Percentiles rank a stretch among this genome's conserved stretches.
phyloP scores from a whole-genome alignment of 495 filamentous ascomycete species.

The Penicillium bovifimosum region DNA sequence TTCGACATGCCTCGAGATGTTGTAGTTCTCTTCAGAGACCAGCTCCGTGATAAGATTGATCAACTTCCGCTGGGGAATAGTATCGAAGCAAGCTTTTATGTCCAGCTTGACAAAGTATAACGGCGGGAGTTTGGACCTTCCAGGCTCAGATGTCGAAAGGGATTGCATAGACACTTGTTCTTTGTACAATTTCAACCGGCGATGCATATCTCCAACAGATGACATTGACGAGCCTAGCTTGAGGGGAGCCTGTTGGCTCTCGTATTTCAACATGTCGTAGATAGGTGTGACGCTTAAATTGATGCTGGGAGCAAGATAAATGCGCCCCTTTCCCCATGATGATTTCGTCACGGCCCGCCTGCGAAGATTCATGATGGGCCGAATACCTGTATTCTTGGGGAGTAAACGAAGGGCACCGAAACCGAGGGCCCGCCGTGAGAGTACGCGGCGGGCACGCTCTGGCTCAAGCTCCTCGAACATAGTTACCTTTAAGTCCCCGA shows the following conservation, averaged over 20 bases:
- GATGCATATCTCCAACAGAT: slow-evolving; percentile 76
- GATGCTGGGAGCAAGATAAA: slow-evolving; percentile 63
- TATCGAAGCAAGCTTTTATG: slow-evolving; percentile 89
- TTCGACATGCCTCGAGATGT: slow-evolving; percentile 68
- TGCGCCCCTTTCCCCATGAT: slow-evolving; percentile 36
- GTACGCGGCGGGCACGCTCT: slow-evolving; percentile 49
- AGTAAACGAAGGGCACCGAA: slow-evolving; percentile 76
- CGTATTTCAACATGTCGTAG: slow-evolving; percentile 69
- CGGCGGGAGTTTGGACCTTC: slow-evolving; percentile 9
- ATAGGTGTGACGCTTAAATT: slow-evolving; percentile 75
- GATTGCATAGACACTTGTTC: slow-evolving; percentile 13
- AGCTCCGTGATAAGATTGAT: slow-evolving; percentile 60
- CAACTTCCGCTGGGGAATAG: slow-evolving; percentile 78
- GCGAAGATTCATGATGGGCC: slow-evolving; percentile 83
- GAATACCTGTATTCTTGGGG: slow-evolving; percentile 64
- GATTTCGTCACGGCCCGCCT: slow-evolving; percentile 48
- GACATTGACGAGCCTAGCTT: slow-evolving; percentile 70
- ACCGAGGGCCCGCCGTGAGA: slow-evolving; percentile 60
- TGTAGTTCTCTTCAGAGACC: slow-evolving; percentile 60
- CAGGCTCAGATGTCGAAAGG: neutral
- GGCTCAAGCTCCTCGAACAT: slow-evolving; percentile 78
- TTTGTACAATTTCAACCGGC: slow-evolving; percentile 67
- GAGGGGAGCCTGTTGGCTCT: slow-evolving; percentile 58
- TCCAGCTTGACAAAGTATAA: slow-evolving; percentile 90
- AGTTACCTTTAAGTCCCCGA: slow-evolving; percentile 59